Conservation (phyloP, 805 yeast genomes). For the Candida vartiovaarae region DNA sequence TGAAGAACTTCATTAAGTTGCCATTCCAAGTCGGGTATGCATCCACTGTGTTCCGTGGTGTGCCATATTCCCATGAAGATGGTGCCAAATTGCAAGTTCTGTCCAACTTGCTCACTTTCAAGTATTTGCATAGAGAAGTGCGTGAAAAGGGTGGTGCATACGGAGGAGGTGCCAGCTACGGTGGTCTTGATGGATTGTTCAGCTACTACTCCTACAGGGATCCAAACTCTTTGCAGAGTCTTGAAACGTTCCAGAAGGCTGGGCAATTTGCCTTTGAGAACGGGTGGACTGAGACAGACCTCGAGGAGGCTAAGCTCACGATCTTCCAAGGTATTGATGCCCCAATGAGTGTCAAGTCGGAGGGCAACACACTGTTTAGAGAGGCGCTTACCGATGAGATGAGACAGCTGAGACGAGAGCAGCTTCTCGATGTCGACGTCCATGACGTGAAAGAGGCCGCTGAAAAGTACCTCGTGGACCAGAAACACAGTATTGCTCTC, state of each 20-base stretch:
- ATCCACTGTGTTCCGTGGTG: constrained; percentile 60
- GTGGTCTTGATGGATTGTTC: constrained; percentile 73
- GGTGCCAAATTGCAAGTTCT: constrained; percentile 83
- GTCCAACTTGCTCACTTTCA: constrained; percentile 73
- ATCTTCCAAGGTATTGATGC: constrained; percentile 91
- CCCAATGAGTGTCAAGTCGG: constrained; percentile 73
- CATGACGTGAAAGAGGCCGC: constrained; percentile 58
- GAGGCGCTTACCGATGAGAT: constrained; percentile 70
- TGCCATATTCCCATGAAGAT: constrained; percentile 59
- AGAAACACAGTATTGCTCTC: constrained; percentile 31
- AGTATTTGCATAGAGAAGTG: constrained; percentile 78
- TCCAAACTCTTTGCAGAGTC: constrained; percentile 74
- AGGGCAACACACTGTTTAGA: constrained; percentile 61
- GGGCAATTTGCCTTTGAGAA: constrained; percentile 41
- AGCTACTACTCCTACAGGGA: constrained; percentile 89
- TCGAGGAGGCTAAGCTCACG: constrained; percentile 85
- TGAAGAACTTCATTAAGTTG: constrained; percentile 49
- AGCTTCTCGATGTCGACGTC: constrained; percentile 57
- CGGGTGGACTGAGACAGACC: constrained; percentile 53
- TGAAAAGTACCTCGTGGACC: constrained; percentile 49
- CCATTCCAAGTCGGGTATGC: constrained; percentile 90
- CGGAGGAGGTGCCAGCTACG: constrained; percentile 89
- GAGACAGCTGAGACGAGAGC: constrained; percentile 74
- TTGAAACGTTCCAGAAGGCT: constrained; percentile 48
- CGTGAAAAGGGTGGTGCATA: constrained; percentile 97